Conservation (phyloP, 148 eudicot genomes). For the Pouteria glomerata region DNA sequence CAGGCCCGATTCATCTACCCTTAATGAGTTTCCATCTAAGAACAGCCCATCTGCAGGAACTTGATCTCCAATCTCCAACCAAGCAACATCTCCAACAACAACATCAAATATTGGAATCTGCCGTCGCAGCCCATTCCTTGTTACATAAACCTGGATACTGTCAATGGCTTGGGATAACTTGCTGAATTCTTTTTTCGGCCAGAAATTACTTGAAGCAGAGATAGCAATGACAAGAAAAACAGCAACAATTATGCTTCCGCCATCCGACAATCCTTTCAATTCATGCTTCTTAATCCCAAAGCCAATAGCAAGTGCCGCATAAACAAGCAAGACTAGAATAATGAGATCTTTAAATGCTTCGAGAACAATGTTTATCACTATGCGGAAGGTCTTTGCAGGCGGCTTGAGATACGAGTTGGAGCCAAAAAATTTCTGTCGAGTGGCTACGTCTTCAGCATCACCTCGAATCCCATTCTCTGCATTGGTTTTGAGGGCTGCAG, state of each 20-base stretch:
- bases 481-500: neutral
- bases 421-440: neutral
- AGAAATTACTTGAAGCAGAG: conserved; percentile 11
- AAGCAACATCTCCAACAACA: conserved; percentile 31
- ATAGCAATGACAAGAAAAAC: conserved; percentile 10
- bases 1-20: too few relatives aligned
- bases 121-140: conserved; percentile 8
- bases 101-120: conserved; percentile 22
- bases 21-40: too few relatives aligned
- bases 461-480: neutral
- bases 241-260: conserved; percentile 17
- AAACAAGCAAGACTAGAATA: neutral
- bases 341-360: neutral
- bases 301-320: neutral
- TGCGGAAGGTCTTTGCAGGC: neutral
- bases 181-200: conserved; percentile 8
- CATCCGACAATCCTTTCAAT: conserved; percentile 13
- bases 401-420: neutral
- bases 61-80: conserved; percentile 7
- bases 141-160: conserved; percentile 15
- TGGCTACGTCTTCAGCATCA: neutral
- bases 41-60: too few relatives aligned
- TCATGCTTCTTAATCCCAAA: neutral
- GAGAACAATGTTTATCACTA: neutral
- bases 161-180: conserved; percentile 1